Evolutionary conservation across 176 grass and related monocot species (phyloP), one percentile per base, ranked within the genome.

Genomic region (Bolboschoenus planiculmis): DNA sequence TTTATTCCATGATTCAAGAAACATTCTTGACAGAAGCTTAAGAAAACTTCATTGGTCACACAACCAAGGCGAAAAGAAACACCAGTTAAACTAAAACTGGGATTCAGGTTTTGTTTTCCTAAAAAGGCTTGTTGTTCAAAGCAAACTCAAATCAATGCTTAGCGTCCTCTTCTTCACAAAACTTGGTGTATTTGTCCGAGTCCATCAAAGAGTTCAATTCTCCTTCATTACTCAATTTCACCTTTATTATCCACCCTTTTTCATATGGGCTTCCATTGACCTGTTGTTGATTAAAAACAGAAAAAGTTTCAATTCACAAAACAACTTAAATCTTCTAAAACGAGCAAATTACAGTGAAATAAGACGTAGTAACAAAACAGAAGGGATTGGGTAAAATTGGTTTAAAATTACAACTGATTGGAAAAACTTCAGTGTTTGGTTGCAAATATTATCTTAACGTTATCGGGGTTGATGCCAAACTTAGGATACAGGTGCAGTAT

Each of bases 181-280:
- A 99, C 80, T 91, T 99, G 0, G 83, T 78, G 85, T 96, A 99
- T 51, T 88, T 91, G 53, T 88, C 71, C 0, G 90, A 84, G 10
- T 96, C 93, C 97, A 99, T 96, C 82, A 99, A 83, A 0, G 89
- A 91, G 77, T 83, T 87, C 61, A 96, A 84, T 83, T 99, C 88
- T 26, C 84, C 89, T 47, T 83, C 68, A 79, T 92, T 58, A 8
- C 78, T 90, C 62, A 96, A 71, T 80, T 99, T 99, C 76, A 99
- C 93, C 89, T 99, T 99, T 85, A 99, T 87, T 66, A 96, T 96
- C 97, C 93, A 99, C 8, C 89, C 96, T 21, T 84, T 51, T n/a
- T 89, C 88, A 47, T 95, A 99, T 78, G 96, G 91, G 13, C 85
- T 91, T 51, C 70, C 91, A 74, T 95, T 99, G 23, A 99, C 82